Percentiles rank a stretch among this genome's conserved stretches.
Evolutionary conservation across 768 basidiomycete species (phyloP).

Genomic region (Mycena rosella): DNA sequence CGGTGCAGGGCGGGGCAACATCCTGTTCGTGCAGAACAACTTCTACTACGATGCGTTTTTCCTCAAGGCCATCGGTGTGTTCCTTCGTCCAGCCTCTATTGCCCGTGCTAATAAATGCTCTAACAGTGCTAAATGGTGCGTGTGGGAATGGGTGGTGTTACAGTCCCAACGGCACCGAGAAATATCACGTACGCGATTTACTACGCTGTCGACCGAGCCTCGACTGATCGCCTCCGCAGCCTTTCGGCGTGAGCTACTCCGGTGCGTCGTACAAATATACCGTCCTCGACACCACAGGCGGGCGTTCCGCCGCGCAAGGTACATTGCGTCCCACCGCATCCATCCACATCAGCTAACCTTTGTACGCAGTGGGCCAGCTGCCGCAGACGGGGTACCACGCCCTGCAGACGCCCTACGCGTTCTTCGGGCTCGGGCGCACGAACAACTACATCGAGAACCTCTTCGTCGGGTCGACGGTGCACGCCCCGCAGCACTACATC

Average conservation of each 20-base stretch:
- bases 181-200: conserved; percentile 76
- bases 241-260: conserved; percentile 93
- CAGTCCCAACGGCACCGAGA: conserved; percentile 65
- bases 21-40: conserved; percentile 94
- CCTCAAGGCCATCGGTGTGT: conserved; percentile 92
- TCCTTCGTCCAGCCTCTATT: not conserved
- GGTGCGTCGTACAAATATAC: conserved; percentile 98
- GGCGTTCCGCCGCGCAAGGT: conserved; percentile 93
- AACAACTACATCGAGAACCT: conserved; percentile 99
- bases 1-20: conserved; percentile 66
- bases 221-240: conserved; percentile 58
- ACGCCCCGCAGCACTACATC: conserved; percentile 79
- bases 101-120: conserved; percentile 4
- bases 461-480: conserved; percentile 92
- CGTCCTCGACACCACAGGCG: conserved; percentile 90
- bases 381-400: conserved; percentile 94
- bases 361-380: conserved; percentile 84
- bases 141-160: conserved; percentile 88
- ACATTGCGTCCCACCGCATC: conserved; percentile 32
- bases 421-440: conserved; percentile 96
- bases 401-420: conserved; percentile 91
- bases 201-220: not conserved
- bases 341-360: not conserved
- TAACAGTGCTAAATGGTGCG: conserved; percentile 90
- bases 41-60: conserved; percentile 99